Evolutionary conservation across 2,329 filamentous ascomycete genomes (phyloP).

Genomic region (Stenocarpella maydis): DNA sequence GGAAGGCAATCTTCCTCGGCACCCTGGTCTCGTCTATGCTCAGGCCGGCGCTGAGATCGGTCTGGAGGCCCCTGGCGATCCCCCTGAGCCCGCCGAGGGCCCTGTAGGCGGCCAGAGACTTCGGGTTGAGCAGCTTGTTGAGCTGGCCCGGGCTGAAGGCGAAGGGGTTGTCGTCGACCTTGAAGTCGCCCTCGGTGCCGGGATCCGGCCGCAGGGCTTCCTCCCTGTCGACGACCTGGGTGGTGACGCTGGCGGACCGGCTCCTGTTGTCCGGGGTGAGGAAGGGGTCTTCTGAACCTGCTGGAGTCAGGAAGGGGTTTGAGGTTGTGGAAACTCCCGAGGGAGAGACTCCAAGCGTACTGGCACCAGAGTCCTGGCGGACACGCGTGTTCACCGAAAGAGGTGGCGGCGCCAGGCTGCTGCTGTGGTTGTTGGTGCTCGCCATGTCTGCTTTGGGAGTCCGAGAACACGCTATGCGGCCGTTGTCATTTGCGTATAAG

Average conservation of each 20-base stretch:
- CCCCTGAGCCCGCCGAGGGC: constrained; percentile 76
- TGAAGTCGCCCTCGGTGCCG: constrained; percentile 72
- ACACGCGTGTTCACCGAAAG: constrained; percentile 30
- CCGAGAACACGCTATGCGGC: background rate
- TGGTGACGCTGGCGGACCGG: constrained; percentile 16
- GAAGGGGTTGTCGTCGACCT: constrained; percentile 72
- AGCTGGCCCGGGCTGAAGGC: constrained; percentile 76
- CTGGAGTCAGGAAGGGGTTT: constrained; percentile 34
- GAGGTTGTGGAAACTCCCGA: constrained; percentile 30
- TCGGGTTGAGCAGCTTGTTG: constrained; percentile 81
- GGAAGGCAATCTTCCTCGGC: constrained; percentile 41
- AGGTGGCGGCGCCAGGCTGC: constrained; percentile 26
- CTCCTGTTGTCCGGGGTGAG: constrained; percentile 29
- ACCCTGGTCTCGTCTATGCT: constrained; percentile 69
- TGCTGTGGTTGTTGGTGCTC: constrained; percentile 3
- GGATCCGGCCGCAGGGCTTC: constrained; percentile 72
- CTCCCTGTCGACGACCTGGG: constrained; percentile 42
- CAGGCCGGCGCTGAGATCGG: constrained; percentile 69
- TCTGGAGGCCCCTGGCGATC: constrained; percentile 76
- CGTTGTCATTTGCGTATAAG: background rate
- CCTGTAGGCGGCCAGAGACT: constrained; percentile 76
- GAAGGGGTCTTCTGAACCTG: constrained; percentile 26
- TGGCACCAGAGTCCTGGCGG: constrained; percentile 27
- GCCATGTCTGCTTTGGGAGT: background rate
- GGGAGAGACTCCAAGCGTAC: constrained; percentile 29